Conservation (phyloP, 495 filamentous ascomycete species). For the Tuber aestivum region DNA sequence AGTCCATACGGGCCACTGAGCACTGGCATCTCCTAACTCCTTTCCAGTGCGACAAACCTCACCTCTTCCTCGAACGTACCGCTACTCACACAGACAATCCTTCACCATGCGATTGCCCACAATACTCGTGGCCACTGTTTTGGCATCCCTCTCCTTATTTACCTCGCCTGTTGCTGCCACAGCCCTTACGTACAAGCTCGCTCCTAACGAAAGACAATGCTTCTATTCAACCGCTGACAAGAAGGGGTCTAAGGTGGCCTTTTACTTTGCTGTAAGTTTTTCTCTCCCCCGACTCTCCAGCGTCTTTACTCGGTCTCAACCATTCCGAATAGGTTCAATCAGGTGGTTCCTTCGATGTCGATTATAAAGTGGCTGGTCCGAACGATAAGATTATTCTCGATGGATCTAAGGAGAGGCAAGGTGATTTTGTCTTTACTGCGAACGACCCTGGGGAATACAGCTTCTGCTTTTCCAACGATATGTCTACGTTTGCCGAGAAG, state of each 20-base stretch:
- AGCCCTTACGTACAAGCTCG: conserved; percentile 88
- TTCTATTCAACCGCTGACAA: conserved; percentile 78
- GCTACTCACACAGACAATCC: neutral
- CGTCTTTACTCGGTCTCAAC: conserved; percentile 8
- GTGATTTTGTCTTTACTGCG: conserved; percentile 97
- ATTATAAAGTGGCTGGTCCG: conserved; percentile 82
- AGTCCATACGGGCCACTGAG: conserved; percentile 29
- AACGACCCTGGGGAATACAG: conserved; percentile 87
- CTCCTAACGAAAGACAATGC: conserved; percentile 87
- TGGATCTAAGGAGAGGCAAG: conserved; percentile 86
- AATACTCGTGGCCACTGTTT: conserved; percentile 48
- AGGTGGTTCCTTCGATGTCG: conserved; percentile 90
- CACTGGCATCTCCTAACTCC: conserved; percentile 12
- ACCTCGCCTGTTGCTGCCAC: conserved; percentile 63
- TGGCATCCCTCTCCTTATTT: conserved; percentile 57
- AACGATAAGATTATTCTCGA: conserved; percentile 76
- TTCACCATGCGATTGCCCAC: conserved; percentile 33
- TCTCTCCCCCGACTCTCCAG: neutral
- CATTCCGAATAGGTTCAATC: conserved; percentile 70
- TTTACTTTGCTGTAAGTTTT: conserved; percentile 88
- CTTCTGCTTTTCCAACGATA: conserved; percentile 98
- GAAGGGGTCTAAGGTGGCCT: conserved; percentile 80
- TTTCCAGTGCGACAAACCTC: conserved; percentile 16
- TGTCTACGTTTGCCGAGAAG: conserved; percentile 97
- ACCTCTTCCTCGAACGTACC: neutral